Base-by-base conservation (phyloP, 2,329 filamentous ascomycete species). In the Lasiodiplodia sp. region DNA sequence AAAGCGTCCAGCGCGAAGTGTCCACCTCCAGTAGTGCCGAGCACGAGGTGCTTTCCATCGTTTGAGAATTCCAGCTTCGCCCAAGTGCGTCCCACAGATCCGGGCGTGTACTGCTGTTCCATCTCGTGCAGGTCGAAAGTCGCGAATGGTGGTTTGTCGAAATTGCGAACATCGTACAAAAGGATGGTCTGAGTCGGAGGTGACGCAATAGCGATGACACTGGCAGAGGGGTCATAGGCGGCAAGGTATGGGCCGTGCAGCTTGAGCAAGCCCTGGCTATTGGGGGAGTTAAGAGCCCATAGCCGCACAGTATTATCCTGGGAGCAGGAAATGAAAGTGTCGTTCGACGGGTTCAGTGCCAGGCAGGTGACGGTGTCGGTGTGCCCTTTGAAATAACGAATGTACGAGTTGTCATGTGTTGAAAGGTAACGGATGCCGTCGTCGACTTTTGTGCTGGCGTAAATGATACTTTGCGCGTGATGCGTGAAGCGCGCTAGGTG, bases 1-100 rank as follows among this genome's bases (percentile, higher is more conserved):
- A 97, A 98, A 1, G 95, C 92, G 77, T 99, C 96, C n/a, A 99
- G 84, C 2, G 99, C 83, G 75, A 96, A 97, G 79, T 99, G 96
- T 0, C 94, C 93, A 64, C 86, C 86, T 7, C 92, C 93, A 60
- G 91, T 92, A 2, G 95, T 98, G 16, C 92, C 92, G 21, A 99
- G 80, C 5, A 99, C 86, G 58, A 99, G 81, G 70, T 88, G 88
- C 76, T 97, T 97, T 21, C 96, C 96, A 75, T 99, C 96, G 75
- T 99, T 99, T 69, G 93, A 96, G 78, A 99, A 98, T 75, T 97
- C 94, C 52, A 99, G 86, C 73, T 92, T 94, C 1, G 92, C 96
- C 96, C 96, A 99, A 37, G 51, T 51, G 51, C 34, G 58, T n/a
- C 78, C 78, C 2, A 76, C 71, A 68, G 77, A 77, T 14, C 74